A percentile compares a stretch with the other conserved stretches of the same genome.
phyloP scores from a whole-genome alignment of 768 basidiomycete species.

The Cantharellus anzutake region DNA sequence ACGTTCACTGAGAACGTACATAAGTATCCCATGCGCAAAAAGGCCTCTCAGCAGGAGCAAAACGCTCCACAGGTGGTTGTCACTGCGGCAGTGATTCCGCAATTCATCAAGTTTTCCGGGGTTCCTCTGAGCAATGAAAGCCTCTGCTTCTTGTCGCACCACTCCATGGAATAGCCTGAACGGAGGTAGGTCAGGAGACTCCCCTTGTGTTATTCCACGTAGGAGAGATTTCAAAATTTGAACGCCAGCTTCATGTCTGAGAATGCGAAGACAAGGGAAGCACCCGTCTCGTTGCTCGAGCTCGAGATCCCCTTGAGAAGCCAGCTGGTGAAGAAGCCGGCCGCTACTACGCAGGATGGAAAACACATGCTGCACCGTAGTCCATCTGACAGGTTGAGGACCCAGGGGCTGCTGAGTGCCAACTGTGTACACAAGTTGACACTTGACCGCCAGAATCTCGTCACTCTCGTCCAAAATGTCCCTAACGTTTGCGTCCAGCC shows the following conservation, averaged over 20 bases:
- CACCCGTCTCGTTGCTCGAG: not conserved
- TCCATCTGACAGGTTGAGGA: slow-evolving; percentile 26
- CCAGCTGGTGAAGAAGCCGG: slow-evolving; percentile 8
- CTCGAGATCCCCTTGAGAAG: not conserved
- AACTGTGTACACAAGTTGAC: slow-evolving; percentile 30
- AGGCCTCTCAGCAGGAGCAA: slow-evolving; percentile 29
- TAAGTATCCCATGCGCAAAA: slow-evolving; percentile 23
- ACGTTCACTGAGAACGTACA: slow-evolving; percentile 18
- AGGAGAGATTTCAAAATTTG: not conserved
- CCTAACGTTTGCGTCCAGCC: slow-evolving; percentile 11
- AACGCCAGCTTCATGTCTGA: not conserved
- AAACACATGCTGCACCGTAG: slow-evolving; percentile 20
- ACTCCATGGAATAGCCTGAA: not conserved
- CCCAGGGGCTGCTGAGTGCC: slow-evolving; percentile 22
- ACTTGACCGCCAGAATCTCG: slow-evolving; percentile 26
- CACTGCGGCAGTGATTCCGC: not conserved
- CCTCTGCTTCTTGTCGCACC: not conserved
- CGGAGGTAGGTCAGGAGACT: slow-evolving; percentile 6
- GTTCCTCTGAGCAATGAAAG: not conserved
- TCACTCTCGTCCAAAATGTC: slow-evolving; percentile 8
- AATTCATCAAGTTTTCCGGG: not conserved
- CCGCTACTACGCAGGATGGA: not conserved
- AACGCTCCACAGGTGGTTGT: slow-evolving; percentile 15
- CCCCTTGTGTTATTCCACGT: not conserved
- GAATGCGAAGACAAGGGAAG: not conserved